These are phyloP conservation scores for Quercus lobata DNA, from an alignment of 331 rosid genomes.

Conservation along the genomic window DNA sequence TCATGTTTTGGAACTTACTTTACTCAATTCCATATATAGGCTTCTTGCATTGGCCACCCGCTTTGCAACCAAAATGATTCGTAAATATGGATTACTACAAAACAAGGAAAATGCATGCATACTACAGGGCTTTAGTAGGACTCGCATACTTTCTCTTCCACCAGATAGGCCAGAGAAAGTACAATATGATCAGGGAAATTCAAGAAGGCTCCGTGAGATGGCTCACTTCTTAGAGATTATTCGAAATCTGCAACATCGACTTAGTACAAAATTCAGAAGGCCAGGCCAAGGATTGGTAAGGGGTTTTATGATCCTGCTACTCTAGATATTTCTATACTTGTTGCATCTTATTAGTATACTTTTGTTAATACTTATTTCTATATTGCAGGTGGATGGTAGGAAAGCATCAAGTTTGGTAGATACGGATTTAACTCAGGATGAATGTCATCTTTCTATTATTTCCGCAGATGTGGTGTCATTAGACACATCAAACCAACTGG, in stretches of 20 bases:
- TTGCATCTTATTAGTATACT: background rate
- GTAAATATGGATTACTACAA: conserved; percentile 67
- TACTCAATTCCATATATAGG: conserved; percentile 39
- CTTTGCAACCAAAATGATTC: conserved; percentile 89
- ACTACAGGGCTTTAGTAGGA: conserved; percentile 31
- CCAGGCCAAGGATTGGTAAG: conserved; percentile 73
- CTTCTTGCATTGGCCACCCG: conserved; percentile 76
- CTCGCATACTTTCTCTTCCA: conserved; percentile 50
- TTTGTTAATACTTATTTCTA: conserved; percentile 23
- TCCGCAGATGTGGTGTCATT: conserved; percentile 42
- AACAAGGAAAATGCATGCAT: conserved; percentile 36
- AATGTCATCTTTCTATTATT: conserved; percentile 43
- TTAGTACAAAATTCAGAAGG: conserved; percentile 66
- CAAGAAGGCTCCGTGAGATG: conserved; percentile 77
- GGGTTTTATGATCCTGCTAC: conserved; percentile 17
- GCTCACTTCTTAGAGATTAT: conserved; percentile 89
- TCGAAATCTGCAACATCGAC: conserved; percentile 74
- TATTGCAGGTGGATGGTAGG: conserved; percentile 61
- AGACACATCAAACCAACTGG: conserved; percentile 50
- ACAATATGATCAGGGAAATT: conserved; percentile 43
- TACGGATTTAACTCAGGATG: conserved; percentile 50
- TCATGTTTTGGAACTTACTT: conserved; percentile 18
- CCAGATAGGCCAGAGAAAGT: conserved; percentile 42
- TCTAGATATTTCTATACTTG: conserved; percentile 15
- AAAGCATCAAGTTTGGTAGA: conserved; percentile 35